phyloP scores from a whole-genome alignment of 176 grass and related monocot species.

The Themeda triandra region DNA sequence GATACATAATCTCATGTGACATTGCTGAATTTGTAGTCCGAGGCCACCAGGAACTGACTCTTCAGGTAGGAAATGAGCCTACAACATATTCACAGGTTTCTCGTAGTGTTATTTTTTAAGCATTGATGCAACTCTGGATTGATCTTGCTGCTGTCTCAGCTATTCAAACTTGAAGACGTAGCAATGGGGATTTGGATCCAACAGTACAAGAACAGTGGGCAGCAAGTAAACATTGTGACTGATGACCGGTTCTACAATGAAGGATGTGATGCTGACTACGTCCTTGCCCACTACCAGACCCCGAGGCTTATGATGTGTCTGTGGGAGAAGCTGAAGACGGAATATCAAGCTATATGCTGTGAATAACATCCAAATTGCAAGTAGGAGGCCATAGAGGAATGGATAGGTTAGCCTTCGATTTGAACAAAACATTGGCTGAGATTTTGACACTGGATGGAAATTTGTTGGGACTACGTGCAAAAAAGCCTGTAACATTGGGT shows the following conservation, averaged over 20 bases:
- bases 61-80: slow-evolving; percentile 51
- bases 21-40: slow-evolving; percentile 73
- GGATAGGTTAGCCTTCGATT: background rate
- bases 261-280: slow-evolving; percentile 79
- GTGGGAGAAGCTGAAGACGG: slow-evolving; percentile 75
- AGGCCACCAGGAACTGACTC: slow-evolving; percentile 65
- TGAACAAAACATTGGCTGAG: background rate
- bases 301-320: slow-evolving; percentile 82
- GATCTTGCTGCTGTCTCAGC: slow-evolving; percentile 36
- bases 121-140: background rate
- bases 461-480: background rate
- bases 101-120: background rate
- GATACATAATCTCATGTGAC: slow-evolving; percentile 85
- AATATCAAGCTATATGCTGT: slow-evolving; percentile 68
- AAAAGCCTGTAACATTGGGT: background rate
- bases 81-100: background rate
- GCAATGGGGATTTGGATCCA: slow-evolving; percentile 96
- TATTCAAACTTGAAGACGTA: slow-evolving; percentile 97
- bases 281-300: slow-evolving; percentile 87
- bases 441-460: background rate
- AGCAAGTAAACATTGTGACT: slow-evolving; percentile 63
- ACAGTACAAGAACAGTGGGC: slow-evolving; percentile 61
- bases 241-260: slow-evolving; percentile 77
- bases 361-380: slow-evolving; percentile 19
- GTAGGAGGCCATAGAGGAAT: background rate